Conservation (phyloP, 176 grass and related monocot species). For the Aegilops longissima region DNA sequence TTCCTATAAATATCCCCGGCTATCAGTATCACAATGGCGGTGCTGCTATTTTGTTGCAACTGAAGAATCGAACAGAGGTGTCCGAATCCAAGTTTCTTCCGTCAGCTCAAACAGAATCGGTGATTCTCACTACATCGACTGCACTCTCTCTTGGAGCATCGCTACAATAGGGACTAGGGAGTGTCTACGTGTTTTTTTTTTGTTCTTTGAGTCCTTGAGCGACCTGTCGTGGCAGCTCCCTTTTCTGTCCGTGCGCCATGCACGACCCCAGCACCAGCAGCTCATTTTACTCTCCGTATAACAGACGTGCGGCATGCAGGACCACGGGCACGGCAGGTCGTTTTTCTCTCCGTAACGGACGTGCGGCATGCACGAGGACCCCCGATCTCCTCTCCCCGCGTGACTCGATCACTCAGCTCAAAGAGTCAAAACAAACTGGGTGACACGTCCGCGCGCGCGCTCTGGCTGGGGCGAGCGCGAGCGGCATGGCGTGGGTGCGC, state of each 20-base stretch:
- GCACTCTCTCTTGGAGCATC: neutral
- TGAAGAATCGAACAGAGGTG: neutral
- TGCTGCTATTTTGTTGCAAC: neutral
- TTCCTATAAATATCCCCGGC: neutral
- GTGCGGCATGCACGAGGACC: neutral
- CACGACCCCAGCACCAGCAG: too few species aligned
- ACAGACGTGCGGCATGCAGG: too few species aligned
- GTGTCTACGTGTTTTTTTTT: too few species aligned
- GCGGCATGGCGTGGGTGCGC: constrained; percentile 53
- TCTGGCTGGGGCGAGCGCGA: too few species aligned
- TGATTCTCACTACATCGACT: neutral
- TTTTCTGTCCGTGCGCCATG: too few species aligned
- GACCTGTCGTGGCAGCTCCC: too few species aligned
- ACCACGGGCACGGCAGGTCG: neutral
- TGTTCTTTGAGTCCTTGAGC: too few species aligned
- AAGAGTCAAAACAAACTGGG: neutral
- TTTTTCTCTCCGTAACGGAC: neutral
- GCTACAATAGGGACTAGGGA: too few species aligned
- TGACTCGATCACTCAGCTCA: neutral
- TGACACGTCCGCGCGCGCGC: too few species aligned
- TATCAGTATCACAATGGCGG: too few species aligned
- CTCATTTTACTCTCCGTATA: too few species aligned
- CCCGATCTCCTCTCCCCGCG: neutral
- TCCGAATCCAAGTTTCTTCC: neutral
- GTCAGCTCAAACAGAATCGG: neutral